A percentile compares a stretch with the other conserved stretches of the same genome.
These are phyloP conservation scores for Oryza australiensis DNA, from an alignment of 176 grass and related monocot species.

Conservation along the genomic window DNA sequence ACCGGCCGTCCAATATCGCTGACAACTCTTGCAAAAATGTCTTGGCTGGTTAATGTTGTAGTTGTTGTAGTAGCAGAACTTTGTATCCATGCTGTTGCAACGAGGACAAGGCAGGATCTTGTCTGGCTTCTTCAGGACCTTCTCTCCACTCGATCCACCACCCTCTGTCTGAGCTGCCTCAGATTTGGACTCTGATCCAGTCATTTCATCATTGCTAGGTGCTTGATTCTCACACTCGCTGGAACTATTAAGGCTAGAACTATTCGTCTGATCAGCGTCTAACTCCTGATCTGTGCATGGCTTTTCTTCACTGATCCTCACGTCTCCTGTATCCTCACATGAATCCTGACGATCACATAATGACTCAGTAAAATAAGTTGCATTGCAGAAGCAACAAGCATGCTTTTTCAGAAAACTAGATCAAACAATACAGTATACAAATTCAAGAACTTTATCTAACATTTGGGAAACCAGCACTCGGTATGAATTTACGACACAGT, in stretches of 20 bases:
- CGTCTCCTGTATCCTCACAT: conserved; percentile 33
- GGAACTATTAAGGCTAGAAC: conserved; percentile 47
- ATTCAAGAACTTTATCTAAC: background rate
- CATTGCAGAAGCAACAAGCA: background rate
- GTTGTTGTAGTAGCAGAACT: conserved; percentile 84
- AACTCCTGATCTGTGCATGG: conserved; percentile 29
- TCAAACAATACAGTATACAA: background rate
- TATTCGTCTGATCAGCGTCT: conserved; percentile 32
- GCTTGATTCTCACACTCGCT: conserved; percentile 36
- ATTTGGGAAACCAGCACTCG: background rate
- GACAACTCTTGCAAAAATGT: conserved; percentile 94
- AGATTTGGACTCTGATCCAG: conserved; percentile 39
- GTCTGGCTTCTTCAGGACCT: conserved; percentile 75
- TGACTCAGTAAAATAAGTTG: conserved; percentile 37
- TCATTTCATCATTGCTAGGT: conserved; percentile 24
- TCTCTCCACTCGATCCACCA: conserved; percentile 23
- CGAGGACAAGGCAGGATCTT: conserved; percentile 78
- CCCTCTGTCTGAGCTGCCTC: conserved; percentile 26
- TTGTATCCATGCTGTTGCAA: conserved; percentile 77
- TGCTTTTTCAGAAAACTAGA: background rate
- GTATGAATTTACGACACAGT: background rate
- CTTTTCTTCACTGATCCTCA: conserved; percentile 15
- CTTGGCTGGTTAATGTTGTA: conserved; percentile 86
- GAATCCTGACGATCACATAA: conserved; percentile 36
- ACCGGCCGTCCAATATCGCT: conserved; percentile 97